These are phyloP conservation scores for Lecanosticta acicola DNA, from an alignment of 2,329 filamentous ascomycete genomes.

Conservation along the genomic window DNA sequence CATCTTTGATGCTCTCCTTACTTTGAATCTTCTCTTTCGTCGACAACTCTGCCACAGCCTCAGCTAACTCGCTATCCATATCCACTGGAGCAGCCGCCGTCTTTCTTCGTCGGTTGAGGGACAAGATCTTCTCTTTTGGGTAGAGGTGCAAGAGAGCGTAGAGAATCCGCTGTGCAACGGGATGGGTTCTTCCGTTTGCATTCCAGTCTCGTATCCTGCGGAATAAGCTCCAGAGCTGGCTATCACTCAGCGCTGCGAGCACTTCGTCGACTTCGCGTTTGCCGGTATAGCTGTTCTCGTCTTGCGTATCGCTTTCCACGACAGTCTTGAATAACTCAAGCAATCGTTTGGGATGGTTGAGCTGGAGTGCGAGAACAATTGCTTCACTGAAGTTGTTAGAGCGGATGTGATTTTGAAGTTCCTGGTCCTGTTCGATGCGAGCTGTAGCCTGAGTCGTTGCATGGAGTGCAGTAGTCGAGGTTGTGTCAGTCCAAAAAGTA, in stretches of 20 bases:
- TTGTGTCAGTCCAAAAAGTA: conserved; percentile 94
- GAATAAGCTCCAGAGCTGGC: conserved; percentile 79
- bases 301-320: conserved; percentile 58
- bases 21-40: conserved; percentile 35
- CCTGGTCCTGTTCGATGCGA: conserved; percentile 88
- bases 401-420: conserved; percentile 87
- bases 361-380: conserved; percentile 82
- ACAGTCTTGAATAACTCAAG: conserved; percentile 79
- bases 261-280: conserved; percentile 71
- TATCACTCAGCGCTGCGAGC: conserved; percentile 68
- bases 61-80: conserved; percentile 26
- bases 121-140: conserved; percentile 68
- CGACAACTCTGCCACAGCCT: conserved; percentile 30
- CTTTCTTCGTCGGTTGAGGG: conserved; percentile 31
- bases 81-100: conserved; percentile 19
- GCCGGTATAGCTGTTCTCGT: conserved; percentile 60
- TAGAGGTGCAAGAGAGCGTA: conserved; percentile 75
- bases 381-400: conserved; percentile 85
- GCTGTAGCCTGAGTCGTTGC: conserved; percentile 68
- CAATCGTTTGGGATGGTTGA: conserved; percentile 87
- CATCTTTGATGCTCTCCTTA: conserved; percentile 68
- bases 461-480: conserved; percentile 68
- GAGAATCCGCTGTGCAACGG: conserved; percentile 79
- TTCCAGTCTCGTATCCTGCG: conserved; percentile 92
- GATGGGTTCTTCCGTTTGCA: conserved; percentile 81